These are phyloP conservation scores for Didymella lethalis DNA, from an alignment of 2,329 filamentous ascomycete genomes.

Conservation along the genomic window DNA sequence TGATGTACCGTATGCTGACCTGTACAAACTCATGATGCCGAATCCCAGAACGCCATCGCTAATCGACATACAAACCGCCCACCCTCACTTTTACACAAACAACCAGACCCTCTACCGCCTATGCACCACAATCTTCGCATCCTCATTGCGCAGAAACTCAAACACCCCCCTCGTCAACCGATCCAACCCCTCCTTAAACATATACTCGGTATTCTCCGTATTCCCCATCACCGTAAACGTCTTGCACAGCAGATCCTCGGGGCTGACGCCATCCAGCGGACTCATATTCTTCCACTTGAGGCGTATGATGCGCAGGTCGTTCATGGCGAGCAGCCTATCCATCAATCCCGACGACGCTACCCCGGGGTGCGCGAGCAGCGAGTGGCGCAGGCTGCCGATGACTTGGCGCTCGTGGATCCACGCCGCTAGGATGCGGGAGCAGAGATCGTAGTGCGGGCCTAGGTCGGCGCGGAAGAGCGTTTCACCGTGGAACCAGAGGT, in stretches of 20 bases:
- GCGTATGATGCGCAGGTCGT: constrained; percentile 45
- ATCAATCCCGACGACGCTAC: constrained; percentile 37
- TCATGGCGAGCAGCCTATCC: constrained; percentile 46
- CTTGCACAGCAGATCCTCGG: constrained; percentile 46
- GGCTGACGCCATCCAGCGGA: constrained; percentile 39
- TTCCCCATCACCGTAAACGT: constrained; percentile 44
- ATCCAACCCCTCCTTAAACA: constrained; percentile 46
- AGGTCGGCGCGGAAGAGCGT: constrained; percentile 38
- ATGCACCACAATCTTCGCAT: constrained; percentile 46
- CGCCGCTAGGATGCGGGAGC: constrained; percentile 38
- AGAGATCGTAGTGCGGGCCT: constrained; percentile 37
- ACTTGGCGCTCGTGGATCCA: constrained; percentile 46
- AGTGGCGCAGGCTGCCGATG: constrained; percentile 37
- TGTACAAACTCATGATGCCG: neutral
- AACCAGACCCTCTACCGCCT: constrained; percentile 19
- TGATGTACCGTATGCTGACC: neutral
- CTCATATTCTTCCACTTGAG: constrained; percentile 51
- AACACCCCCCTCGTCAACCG: constrained; percentile 41
- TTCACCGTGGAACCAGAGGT: constrained; percentile 41
- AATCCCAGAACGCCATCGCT: constrained; percentile 37
- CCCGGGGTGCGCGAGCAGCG: constrained; percentile 35
- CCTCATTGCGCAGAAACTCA: constrained; percentile 42
- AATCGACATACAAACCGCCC: constrained; percentile 11
- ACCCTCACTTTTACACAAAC: constrained; percentile 13
- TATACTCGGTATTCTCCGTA: constrained; percentile 44